Evolutionary conservation across 2,329 filamentous ascomycete species (phyloP).

Genomic region (Claviceps citrina): DNA sequence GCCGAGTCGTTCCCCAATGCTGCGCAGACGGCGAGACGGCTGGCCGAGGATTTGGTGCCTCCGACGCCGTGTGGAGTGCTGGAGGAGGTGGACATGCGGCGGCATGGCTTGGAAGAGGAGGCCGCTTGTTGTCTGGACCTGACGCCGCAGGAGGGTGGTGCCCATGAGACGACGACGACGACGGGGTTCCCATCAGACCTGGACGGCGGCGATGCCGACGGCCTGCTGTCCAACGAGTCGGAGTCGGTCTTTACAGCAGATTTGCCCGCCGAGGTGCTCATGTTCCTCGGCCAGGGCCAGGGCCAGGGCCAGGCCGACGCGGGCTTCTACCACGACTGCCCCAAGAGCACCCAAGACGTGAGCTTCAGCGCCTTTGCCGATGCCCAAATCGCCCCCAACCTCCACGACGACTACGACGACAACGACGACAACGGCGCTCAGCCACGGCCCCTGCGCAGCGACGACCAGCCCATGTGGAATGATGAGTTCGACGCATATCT

Average conservation of each 20-base stretch:
- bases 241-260: neutral
- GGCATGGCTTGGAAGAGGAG: neutral
- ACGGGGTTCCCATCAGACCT: neutral
- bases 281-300: neutral
- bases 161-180: neutral
- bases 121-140: too few relatives aligned
- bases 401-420: too few relatives aligned
- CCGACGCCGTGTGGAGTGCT: neutral
- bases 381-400: too few relatives aligned
- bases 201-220: neutral
- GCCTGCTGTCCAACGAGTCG: neutral
- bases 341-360: neutral
- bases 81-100: neutral
- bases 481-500: neutral
- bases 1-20: constrained; percentile 2
- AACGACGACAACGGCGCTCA: too few relatives aligned
- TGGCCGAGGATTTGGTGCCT: neutral
- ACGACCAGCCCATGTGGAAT: neutral
- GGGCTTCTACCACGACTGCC: neutral
- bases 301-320: neutral
- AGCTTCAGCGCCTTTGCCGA: neutral
- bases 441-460: neutral
- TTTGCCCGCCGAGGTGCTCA: neutral
- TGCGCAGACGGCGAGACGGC: neutral
- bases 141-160: neutral